Evolutionary conservation across 2,329 filamentous ascomycete species (phyloP).

Genomic region (Fusarium algeriense): DNA sequence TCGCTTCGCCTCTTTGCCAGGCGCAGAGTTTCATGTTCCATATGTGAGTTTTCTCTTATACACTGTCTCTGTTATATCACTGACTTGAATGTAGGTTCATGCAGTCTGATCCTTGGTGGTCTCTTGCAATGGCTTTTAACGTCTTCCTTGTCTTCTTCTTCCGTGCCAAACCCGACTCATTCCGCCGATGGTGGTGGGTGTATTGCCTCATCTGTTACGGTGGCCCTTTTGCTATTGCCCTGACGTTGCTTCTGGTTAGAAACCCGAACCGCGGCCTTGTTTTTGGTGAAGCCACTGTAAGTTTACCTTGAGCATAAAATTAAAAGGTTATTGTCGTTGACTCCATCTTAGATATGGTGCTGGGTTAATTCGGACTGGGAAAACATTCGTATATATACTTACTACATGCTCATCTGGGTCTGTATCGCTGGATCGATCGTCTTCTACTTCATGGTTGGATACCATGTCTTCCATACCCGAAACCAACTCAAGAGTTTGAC

Average conservation of each 20-base stretch:
- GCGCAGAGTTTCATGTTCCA: constrained; percentile 72
- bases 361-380: constrained; percentile 70
- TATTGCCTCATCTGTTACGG: constrained; percentile 80
- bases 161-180: constrained; percentile 72
- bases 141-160: constrained; percentile 78
- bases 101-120: constrained; percentile 82
- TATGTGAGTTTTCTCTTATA: constrained; percentile 63
- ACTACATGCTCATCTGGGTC: constrained; percentile 72
- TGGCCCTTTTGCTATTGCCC: constrained; percentile 74
- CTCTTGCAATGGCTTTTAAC: constrained; percentile 84
- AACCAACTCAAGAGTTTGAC: constrained; percentile 68
- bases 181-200: constrained; percentile 77
- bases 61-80: constrained; percentile 62
- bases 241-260: constrained; percentile 72
- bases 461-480: constrained; percentile 69
- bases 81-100: constrained; percentile 70
- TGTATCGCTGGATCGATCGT: constrained; percentile 67
- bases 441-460: constrained; percentile 69
- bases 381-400: constrained; percentile 69
- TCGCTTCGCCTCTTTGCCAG: constrained; percentile 69
- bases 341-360: constrained; percentile 67
- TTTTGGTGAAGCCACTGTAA: constrained; percentile 69
- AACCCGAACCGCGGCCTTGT: constrained; percentile 54
- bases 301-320: constrained; percentile 29
- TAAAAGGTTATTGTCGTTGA: constrained; percentile 3